These are phyloP conservation scores for Carpinus fangiana DNA, from an alignment of 306 rosid species.

Conservation along the genomic window DNA sequence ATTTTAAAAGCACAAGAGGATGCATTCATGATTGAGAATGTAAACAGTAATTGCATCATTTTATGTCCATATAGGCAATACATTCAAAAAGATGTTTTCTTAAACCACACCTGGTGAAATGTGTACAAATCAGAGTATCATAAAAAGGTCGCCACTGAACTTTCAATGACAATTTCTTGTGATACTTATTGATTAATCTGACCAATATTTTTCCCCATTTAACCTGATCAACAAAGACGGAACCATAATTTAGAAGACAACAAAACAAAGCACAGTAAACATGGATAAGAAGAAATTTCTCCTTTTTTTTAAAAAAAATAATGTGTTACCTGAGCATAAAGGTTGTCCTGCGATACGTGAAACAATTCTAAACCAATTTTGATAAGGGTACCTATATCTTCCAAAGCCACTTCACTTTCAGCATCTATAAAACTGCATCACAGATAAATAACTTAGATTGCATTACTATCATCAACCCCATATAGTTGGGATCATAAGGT, in stretches of 20 bases:
- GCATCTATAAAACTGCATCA: conserved; percentile 83
- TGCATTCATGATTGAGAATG: neutral
- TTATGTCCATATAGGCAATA: neutral
- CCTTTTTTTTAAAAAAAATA: conserved; percentile 24
- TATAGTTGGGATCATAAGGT: neutral
- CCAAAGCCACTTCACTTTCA: conserved; percentile 81
- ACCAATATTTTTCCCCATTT: conserved; percentile 92
- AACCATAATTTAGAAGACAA: conserved; percentile 34
- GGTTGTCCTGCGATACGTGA: conserved; percentile 66
- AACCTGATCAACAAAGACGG: conserved; percentile 65
- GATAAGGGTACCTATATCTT: conserved; percentile 63
- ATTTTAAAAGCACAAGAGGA: neutral
- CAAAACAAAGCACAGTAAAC: neutral
- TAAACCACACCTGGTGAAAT: conserved; percentile 80
- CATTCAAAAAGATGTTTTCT: conserved; percentile 2
- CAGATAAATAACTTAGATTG: conserved; percentile 27
- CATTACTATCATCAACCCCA: conserved; percentile 23
- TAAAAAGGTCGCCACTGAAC: conserved; percentile 87
- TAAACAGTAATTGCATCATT: neutral
- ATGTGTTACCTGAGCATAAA: conserved; percentile 78
- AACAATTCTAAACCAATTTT: conserved; percentile 76
- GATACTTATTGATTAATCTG: conserved; percentile 72
- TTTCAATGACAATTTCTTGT: conserved; percentile 69
- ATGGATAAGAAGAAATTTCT: conserved; percentile 21
- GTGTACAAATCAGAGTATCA: conserved; percentile 77